phyloP scores from a whole-genome alignment of 345 rosid species.

The Brassica carinata region DNA sequence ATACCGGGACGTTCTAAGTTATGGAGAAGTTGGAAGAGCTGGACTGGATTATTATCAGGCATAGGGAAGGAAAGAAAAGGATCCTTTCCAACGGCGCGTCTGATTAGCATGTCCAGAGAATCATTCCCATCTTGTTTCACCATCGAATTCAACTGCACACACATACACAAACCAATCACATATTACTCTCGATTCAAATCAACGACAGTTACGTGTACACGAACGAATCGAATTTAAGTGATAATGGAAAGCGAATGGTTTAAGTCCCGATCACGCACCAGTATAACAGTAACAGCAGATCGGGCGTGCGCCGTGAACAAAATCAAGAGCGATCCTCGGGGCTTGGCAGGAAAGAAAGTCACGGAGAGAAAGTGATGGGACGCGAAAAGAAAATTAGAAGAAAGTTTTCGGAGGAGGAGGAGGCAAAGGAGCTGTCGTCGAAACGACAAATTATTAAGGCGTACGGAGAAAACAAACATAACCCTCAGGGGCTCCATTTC shows the following conservation, averaged over 20 bases:
- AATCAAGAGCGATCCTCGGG: slow-evolving; percentile 32
- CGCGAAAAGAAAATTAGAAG: slow-evolving; percentile 26
- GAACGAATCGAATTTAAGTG: slow-evolving; percentile 3
- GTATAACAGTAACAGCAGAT: slow-evolving; percentile 44
- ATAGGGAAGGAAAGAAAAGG: slow-evolving; percentile 70
- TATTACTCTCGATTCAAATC: slow-evolving; percentile 20
- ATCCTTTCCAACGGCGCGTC: slow-evolving; percentile 71
- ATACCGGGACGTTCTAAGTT: slow-evolving; percentile 84
- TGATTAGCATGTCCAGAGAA: slow-evolving; percentile 62
- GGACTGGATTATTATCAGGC: slow-evolving; percentile 68
- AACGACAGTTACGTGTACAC: not conserved
- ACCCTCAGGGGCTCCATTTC: slow-evolving; percentile 25
- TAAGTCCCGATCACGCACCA: slow-evolving; percentile 53
- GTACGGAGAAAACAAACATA: slow-evolving; percentile 30
- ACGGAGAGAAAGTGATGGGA: slow-evolving; percentile 57
- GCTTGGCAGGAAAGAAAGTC: slow-evolving; percentile 48
- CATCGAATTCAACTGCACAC: slow-evolving; percentile 42
- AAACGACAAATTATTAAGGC: slow-evolving; percentile 23
- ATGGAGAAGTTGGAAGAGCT: slow-evolving; percentile 84
- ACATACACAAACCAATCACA: slow-evolving; percentile 19
- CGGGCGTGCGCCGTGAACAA: not conserved
- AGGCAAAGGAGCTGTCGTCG: not conserved
- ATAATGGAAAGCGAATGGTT: not conserved
- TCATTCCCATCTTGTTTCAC: slow-evolving; percentile 77
- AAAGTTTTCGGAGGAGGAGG: not conserved